These are phyloP conservation scores for Rhizodiscina lignyota DNA, from an alignment of 495 filamentous ascomycete genomes.

Conservation along the genomic window DNA sequence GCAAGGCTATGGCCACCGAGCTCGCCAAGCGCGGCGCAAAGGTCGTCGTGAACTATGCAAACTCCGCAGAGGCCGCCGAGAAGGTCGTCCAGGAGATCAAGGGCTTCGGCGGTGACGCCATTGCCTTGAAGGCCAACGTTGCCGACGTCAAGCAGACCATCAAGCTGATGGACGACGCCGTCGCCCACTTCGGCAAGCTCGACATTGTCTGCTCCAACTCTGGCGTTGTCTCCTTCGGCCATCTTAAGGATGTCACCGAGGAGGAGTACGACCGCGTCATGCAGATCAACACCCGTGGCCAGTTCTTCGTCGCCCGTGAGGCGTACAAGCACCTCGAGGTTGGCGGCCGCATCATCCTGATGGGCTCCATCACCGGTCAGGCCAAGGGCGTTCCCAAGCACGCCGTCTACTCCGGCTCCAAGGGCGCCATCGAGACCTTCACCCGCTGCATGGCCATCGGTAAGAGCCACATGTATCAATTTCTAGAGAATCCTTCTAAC, in stretches of 20 bases:
- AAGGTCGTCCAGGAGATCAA: conserved; percentile 30
- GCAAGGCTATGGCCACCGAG: conserved; percentile 26
- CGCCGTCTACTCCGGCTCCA: conserved; percentile 41
- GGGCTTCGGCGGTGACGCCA: conserved; percentile 23
- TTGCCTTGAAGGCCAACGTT: conserved; percentile 36
- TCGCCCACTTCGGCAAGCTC: conserved; percentile 28
- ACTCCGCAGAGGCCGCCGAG: conserved; percentile 28
- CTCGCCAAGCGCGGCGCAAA: conserved; percentile 28
- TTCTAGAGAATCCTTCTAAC: not conserved
- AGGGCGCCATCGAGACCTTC: conserved; percentile 41
- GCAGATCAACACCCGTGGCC: conserved; percentile 40
- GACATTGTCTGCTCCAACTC: conserved; percentile 36
- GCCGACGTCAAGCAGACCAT: conserved; percentile 26
- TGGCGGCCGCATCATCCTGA: conserved; percentile 46
- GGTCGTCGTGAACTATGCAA: conserved; percentile 29
- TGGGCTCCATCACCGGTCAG: conserved; percentile 47
- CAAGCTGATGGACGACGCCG: conserved; percentile 27
- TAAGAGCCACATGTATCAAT: conserved; percentile 3
- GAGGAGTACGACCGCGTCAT: conserved; percentile 38
- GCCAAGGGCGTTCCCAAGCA: conserved; percentile 46
- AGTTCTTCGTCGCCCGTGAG: conserved; percentile 51
- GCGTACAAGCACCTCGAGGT: conserved; percentile 44
- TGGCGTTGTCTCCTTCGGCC: conserved; percentile 35
- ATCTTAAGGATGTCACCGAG: conserved; percentile 29
- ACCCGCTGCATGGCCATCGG: conserved; percentile 38